phyloP scores from a whole-genome alignment of 2,329 filamentous ascomycete species.

The Ophiocordyceps camponoti-leonardi region DNA sequence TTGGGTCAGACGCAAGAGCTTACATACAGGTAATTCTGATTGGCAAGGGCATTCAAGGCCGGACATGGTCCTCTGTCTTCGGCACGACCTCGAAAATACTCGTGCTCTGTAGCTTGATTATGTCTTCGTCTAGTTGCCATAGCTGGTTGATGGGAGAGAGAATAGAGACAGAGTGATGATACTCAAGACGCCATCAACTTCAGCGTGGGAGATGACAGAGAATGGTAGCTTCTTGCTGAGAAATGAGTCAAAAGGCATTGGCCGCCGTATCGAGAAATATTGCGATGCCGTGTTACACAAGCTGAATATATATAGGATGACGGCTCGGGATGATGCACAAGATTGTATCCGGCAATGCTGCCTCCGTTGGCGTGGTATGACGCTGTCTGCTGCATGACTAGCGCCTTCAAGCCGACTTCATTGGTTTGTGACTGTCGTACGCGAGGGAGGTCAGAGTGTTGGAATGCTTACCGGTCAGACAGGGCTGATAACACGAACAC shows the following conservation, averaged over 20 bases:
- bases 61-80: background rate
- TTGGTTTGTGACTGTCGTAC: background rate
- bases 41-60: background rate
- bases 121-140: background rate
- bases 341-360: background rate
- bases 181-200: background rate
- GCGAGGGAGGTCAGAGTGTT: background rate
- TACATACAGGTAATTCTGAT: slow-evolving; percentile 1
- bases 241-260: background rate
- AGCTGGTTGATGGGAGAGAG: background rate
- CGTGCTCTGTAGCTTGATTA: background rate
- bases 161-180: background rate
- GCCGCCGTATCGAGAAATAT: background rate
- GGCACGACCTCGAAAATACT: background rate
- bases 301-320: background rate
- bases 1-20: background rate
- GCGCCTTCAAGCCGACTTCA: background rate
- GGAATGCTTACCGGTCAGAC: background rate
- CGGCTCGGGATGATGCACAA: background rate
- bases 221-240: background rate
- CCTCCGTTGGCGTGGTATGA: background rate
- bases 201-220: no score
- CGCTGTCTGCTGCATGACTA: background rate
- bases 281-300: background rate
- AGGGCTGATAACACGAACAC: background rate